Conservation (phyloP, 1,284 basidiomycete species). For the Lentinula novae-zelandiae region DNA sequence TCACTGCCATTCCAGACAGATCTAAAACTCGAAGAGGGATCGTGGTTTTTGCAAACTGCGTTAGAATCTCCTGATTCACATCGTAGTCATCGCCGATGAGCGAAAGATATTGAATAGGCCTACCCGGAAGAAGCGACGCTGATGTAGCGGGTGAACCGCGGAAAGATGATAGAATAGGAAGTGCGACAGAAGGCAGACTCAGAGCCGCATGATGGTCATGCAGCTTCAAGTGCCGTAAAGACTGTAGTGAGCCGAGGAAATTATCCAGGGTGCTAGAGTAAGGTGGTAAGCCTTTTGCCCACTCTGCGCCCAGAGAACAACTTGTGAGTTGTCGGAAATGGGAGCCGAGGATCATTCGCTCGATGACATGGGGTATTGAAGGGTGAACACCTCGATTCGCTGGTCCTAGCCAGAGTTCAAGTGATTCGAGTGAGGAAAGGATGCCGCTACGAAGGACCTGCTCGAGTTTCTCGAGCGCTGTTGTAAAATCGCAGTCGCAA, state of each 20-base stretch:
- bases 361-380: slow-evolving; percentile 32
- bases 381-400: slow-evolving; percentile 32
- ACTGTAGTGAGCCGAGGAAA: slow-evolving; percentile 40
- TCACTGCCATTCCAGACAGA: slow-evolving; percentile 54
- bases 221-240: slow-evolving; percentile 47
- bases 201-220: slow-evolving; percentile 41
- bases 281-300: slow-evolving; percentile 36
- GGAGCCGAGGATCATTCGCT: slow-evolving; percentile 33
- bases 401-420: slow-evolving; percentile 53
- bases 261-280: slow-evolving; percentile 37
- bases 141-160: slow-evolving; percentile 58
- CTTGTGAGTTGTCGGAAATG: slow-evolving; percentile 38
- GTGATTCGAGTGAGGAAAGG: slow-evolving; percentile 43
- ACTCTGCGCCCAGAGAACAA: slow-evolving; percentile 50
- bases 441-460: slow-evolving; percentile 29
- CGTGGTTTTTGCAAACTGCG: slow-evolving; percentile 41
- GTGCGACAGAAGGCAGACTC: slow-evolving; percentile 33
- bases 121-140: slow-evolving; percentile 52
- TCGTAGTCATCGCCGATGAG: slow-evolving; percentile 55
- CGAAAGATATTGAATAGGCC: slow-evolving; percentile 50
- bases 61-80: slow-evolving; percentile 48
- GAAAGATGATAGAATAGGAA: slow-evolving; percentile 48
- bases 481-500: slow-evolving; percentile 28
- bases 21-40: slow-evolving; percentile 51
- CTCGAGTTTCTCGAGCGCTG: slow-evolving; percentile 26